phyloP scores from a whole-genome alignment of 306 rosid species.

The Prunus davidiana region DNA sequence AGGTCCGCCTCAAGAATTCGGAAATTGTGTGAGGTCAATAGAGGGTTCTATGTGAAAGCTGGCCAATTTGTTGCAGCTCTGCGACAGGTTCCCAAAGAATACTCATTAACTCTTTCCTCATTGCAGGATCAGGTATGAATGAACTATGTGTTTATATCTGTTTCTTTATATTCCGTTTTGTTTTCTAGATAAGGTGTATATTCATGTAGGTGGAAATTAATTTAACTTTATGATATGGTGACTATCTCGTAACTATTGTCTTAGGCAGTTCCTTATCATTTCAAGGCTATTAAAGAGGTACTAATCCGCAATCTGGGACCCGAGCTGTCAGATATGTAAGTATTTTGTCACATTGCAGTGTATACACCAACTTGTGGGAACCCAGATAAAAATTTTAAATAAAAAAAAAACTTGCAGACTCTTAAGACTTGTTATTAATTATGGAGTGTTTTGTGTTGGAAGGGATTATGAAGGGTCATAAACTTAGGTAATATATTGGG shows the following conservation, averaged over 20 bases:
- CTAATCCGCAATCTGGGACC: constrained; percentile 56
- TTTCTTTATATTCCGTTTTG: not conserved
- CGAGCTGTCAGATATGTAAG: constrained; percentile 70
- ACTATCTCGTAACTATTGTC: constrained; percentile 28
- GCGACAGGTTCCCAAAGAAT: constrained; percentile 70
- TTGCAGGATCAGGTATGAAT: constrained; percentile 71
- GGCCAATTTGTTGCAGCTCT: constrained; percentile 80
- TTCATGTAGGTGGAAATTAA: not conserved
- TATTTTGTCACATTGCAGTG: not conserved
- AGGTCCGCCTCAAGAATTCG: constrained; percentile 71
- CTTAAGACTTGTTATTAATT: not conserved
- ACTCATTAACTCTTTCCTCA: constrained; percentile 63
- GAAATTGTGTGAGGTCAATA: constrained; percentile 74
- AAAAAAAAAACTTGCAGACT: not conserved
- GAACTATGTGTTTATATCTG: not conserved
- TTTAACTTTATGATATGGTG: constrained; percentile 24
- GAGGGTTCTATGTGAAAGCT: constrained; percentile 91
- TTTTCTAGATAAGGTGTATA: not conserved
- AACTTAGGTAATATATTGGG: not conserved
- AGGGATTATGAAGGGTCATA: not conserved
- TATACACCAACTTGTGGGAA: not conserved
- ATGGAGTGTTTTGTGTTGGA: not conserved
- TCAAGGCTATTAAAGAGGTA: constrained; percentile 51
- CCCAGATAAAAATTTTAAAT: not conserved
- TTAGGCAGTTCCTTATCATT: constrained; percentile 79